Conservation (phyloP, 2,329 filamentous ascomycete genomes). For the Alternaria sp. region DNA sequence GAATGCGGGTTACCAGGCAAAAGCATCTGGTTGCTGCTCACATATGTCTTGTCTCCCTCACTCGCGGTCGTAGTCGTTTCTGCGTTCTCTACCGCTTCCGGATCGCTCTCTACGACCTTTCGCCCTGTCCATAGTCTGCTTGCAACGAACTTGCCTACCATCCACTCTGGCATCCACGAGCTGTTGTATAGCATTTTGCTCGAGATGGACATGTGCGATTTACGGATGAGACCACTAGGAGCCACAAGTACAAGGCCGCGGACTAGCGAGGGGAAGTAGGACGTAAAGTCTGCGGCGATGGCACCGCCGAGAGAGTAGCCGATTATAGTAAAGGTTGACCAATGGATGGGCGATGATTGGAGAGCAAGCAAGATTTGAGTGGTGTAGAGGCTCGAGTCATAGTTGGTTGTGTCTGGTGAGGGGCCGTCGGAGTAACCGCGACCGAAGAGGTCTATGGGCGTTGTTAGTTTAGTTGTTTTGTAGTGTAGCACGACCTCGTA, state of each 20-base stretch:
- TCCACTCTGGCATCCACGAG: constrained; percentile 66
- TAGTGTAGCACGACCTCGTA: background rate
- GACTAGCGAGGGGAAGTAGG: constrained; percentile 73
- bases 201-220: constrained; percentile 66
- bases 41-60: constrained; percentile 33
- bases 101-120: constrained; percentile 39
- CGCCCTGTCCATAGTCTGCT: constrained; percentile 43
- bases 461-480: constrained; percentile 15
- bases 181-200: constrained; percentile 70
- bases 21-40: constrained; percentile 49
- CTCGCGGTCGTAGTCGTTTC: constrained; percentile 22
- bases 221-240: constrained; percentile 78
- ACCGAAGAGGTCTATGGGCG: constrained; percentile 70
- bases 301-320: constrained; percentile 85
- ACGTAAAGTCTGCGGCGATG: constrained; percentile 73
- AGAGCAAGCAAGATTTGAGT: constrained; percentile 76
- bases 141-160: constrained; percentile 60
- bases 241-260: constrained; percentile 77
- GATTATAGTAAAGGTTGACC: constrained; percentile 69
- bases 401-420: constrained; percentile 65
- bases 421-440: constrained; percentile 80
- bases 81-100: constrained; percentile 32
- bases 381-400: constrained; percentile 77
- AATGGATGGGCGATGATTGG: constrained; percentile 69
- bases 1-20: constrained; percentile 62